These are phyloP conservation scores for Rauvolfia tetraphylla DNA, from an alignment of 257 asterid species.

Conservation along the genomic window DNA sequence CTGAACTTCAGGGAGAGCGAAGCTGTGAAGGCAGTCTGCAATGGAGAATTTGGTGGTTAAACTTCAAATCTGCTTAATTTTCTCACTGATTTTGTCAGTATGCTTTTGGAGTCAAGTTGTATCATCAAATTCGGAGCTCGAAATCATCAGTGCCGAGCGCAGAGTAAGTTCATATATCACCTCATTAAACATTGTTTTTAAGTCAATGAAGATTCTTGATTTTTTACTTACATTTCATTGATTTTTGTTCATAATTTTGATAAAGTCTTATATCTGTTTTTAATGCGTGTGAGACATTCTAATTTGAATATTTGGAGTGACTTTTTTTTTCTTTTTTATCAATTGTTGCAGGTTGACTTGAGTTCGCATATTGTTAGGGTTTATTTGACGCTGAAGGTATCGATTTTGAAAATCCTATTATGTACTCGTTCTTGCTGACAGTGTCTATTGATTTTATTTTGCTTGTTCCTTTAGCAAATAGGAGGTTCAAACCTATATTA, in stretches of 20 bases:
- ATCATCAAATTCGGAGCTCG: slow-evolving; percentile 52
- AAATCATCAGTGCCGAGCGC: slow-evolving; percentile 85
- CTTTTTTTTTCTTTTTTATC: slow-evolving; percentile 5
- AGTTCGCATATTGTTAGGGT: slow-evolving; percentile 90
- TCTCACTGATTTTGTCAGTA: slow-evolving; percentile 31
- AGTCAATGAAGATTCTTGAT: not conserved
- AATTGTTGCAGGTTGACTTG: slow-evolving; percentile 79
- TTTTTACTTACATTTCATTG: slow-evolving; percentile 10
- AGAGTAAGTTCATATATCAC: slow-evolving; percentile 39
- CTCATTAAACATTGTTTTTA: not conserved
- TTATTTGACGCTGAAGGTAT: slow-evolving; percentile 79
- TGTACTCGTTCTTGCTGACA: not conserved
- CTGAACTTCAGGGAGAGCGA: no score
- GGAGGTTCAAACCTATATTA: not conserved
- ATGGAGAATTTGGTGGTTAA: slow-evolving; percentile 45
- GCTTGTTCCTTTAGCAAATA: not conserved
- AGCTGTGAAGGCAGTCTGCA: not conserved
- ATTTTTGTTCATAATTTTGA: not conserved
- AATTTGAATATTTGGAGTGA: slow-evolving; percentile 6
- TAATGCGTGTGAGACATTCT: not conserved
- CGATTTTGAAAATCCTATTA: not conserved
- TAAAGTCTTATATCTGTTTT: no score
- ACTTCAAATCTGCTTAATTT: slow-evolving; percentile 23
- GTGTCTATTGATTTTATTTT: not conserved
- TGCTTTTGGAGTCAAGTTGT: slow-evolving; percentile 26